Base-by-base conservation (phyloP, 2,329 filamentous ascomycete species). In the Sclerotinia glacialis region DNA sequence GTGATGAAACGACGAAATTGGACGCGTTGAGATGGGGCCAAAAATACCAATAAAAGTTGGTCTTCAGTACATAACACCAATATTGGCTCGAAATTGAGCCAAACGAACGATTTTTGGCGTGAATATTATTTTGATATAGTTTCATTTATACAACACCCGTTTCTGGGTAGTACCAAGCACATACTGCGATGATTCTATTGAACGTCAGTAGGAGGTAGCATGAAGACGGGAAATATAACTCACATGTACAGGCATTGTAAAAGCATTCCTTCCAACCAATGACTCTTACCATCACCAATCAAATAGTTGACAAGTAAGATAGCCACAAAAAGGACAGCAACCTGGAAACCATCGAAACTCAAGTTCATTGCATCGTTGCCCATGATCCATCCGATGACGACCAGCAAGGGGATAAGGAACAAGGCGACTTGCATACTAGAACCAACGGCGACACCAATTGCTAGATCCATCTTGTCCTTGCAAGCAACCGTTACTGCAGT, bases 271-370 rank as follows among this genome's bases (percentile, higher is more conserved):
- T 76, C 75, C 5, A 76, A 60, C 74, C 82, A 84, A 70, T 83
- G 79, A 49, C 81, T 84, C 71, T 85, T 85, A 63, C 65, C 65
- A 72, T 96, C 92, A 26, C 89, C 83, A 59, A 96, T 92, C 53
- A 96, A 79, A 76, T 96, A 96, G 76, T 96, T 96, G 67, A 93
- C 90, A 44, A 96, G 83, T 52, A 96, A 85, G 0, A 92, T 91
- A 2, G 91, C 88, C 16, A 95, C 90, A 72, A 96, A 96, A 50
- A 96, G 80, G 50, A 90, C 89, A 28, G 93, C 89, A 18, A 97
- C 88, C 79, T 97, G 92, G 81, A 97, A 97, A 0, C 88, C 88
- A 75, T 91, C 88, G 72, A 91, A 90, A 73, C 85, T 84, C 6
- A 91, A 80, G 9, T 84, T 89, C 87, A 90, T 88, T 47, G 82